phyloP scores from a whole-genome alignment of 177 flowering plant genomes.

The Vitis hybrid region DNA sequence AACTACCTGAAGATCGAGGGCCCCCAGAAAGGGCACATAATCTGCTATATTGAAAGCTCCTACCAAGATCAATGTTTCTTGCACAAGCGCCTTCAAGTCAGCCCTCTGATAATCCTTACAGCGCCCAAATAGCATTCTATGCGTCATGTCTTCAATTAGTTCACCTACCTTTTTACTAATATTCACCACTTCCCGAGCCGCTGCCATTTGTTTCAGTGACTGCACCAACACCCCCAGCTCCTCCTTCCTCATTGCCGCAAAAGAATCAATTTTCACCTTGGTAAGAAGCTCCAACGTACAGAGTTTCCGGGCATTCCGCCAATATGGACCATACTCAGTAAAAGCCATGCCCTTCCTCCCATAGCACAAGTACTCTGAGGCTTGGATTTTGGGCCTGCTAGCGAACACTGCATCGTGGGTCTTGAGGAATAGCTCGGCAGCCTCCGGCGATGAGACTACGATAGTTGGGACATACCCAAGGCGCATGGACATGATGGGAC shows the following conservation, averaged over 20 bases:
- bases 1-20: too few relatives aligned
- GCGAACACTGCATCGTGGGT: conserved; percentile 25
- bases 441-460: conserved; percentile 21
- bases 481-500: conserved; percentile 25
- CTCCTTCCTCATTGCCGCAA: conserved; percentile 8
- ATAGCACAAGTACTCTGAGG: conserved; percentile 4
- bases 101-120: too few relatives aligned
- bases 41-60: too few relatives aligned
- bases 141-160: too few relatives aligned
- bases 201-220: background rate
- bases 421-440: conserved; percentile 24
- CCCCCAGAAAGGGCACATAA: too few relatives aligned
- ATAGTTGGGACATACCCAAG: conserved; percentile 17
- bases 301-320: conserved; percentile 16
- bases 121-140: background rate
- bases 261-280: conserved; percentile 11
- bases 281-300: too few relatives aligned
- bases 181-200: conserved; percentile 3
- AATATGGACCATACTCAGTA: conserved; percentile 15
- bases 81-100: too few relatives aligned
- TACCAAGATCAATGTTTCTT: too few relatives aligned
- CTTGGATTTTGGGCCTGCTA: conserved; percentile 8
- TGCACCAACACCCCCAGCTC: background rate
- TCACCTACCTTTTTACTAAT: conserved; percentile 4
- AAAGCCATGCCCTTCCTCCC: background rate